phyloP scores from a whole-genome alignment of 2,329 filamentous ascomycete species.

The Stachybotrys chartarum region DNA sequence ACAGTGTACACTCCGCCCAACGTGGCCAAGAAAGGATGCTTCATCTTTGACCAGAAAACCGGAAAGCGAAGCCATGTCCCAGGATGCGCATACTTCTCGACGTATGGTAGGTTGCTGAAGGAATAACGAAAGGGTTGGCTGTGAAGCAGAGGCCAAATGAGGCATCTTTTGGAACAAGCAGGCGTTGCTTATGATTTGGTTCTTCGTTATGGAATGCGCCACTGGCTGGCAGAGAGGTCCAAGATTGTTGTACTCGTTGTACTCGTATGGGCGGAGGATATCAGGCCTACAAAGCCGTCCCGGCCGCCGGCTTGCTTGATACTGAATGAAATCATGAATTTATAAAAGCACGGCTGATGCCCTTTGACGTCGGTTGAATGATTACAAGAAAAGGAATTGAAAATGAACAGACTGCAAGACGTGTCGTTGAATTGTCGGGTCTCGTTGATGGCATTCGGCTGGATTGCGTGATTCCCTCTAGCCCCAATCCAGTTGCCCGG shows the following conservation, averaged over 20 bases:
- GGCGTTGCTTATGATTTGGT: not conserved
- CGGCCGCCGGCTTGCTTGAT: no score
- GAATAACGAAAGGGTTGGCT: conserved; percentile 15
- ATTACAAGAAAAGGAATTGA: not conserved
- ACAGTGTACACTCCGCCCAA: conserved; percentile 82
- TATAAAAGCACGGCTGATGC: not conserved
- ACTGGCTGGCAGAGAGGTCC: no score
- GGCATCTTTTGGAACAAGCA: conserved; percentile 8
- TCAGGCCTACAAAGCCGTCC: no score
- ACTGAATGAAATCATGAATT: no score
- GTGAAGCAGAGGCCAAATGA: conserved; percentile 2
- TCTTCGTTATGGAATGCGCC: no score
- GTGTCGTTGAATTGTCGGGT: not conserved
- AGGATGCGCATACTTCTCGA: conserved; percentile 67
- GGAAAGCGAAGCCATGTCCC: conserved; percentile 65
- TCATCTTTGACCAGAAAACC: conserved; percentile 72
- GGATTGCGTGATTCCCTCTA: conserved; percentile 25
- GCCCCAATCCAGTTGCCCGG: conserved; percentile 11
- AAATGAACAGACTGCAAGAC: not conserved
- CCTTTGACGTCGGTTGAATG: conserved; percentile 2
- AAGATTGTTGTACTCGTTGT: no score
- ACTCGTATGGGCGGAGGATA: no score
- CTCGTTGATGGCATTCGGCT: conserved; percentile 13
- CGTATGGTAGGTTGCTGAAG: conserved; percentile 43
- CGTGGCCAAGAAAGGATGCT: conserved; percentile 73